These are phyloP conservation scores for Westerdykella aurantiaca DNA, from an alignment of 2,329 filamentous ascomycete genomes.

Conservation along the genomic window DNA sequence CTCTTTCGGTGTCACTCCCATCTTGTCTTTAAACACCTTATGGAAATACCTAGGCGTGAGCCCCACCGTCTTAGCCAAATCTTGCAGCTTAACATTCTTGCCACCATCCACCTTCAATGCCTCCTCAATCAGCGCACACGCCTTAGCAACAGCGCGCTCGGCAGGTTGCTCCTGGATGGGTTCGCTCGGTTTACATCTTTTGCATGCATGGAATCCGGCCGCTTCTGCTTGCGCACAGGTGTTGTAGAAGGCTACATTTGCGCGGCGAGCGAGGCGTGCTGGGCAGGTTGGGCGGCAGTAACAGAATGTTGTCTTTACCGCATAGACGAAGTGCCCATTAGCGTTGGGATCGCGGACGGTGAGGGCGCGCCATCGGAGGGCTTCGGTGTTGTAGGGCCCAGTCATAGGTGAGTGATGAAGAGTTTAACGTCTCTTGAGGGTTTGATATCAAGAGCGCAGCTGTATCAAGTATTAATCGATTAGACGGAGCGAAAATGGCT, in stretches of 20 bases:
- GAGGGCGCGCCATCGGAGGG: slow-evolving; percentile 39
- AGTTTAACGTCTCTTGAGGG: too few species aligned
- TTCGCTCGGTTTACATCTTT: slow-evolving; percentile 49
- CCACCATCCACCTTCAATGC: slow-evolving; percentile 14
- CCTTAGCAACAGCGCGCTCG: slow-evolving; percentile 41
- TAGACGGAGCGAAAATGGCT: too few species aligned
- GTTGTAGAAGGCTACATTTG: slow-evolving; percentile 53
- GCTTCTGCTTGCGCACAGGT: slow-evolving; percentile 43
- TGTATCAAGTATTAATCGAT: too few species aligned
- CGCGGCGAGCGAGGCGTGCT: slow-evolving; percentile 53
- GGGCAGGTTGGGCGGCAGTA: slow-evolving; percentile 59
- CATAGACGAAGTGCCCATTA: slow-evolving; percentile 49
- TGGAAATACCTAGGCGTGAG: slow-evolving; percentile 56
- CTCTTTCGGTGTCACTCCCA: slow-evolving; percentile 49
- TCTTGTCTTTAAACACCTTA: slow-evolving; percentile 53
- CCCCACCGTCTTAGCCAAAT: slow-evolving; percentile 48
- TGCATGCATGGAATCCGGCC: slow-evolving; percentile 52
- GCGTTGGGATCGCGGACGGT: slow-evolving; percentile 41
- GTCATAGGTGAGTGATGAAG: too few species aligned
- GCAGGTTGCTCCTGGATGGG: slow-evolving; percentile 38
- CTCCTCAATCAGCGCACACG: slow-evolving; percentile 26
- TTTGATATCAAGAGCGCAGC: too few species aligned
- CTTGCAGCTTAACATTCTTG: slow-evolving; percentile 36
- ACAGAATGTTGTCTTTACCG: slow-evolving; percentile 51
- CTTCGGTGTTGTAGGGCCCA: slow-evolving; percentile 15